Evolutionary conservation across 495 filamentous ascomycete species (phyloP).

Genomic region (Penicillium paradoxum): DNA sequence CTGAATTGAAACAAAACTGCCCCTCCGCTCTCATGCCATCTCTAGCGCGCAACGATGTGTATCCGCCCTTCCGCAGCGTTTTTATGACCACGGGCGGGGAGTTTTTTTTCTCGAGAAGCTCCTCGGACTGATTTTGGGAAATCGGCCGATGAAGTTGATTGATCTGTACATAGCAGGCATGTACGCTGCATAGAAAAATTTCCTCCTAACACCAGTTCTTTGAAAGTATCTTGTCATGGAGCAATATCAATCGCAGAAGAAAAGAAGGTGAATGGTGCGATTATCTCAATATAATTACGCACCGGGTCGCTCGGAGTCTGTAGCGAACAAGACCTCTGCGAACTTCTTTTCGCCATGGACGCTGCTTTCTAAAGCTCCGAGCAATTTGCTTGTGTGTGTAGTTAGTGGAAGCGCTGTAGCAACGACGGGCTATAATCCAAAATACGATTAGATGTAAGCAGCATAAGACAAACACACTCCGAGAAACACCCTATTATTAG

Average conservation of each 20-base stretch:
- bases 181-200: slow-evolving; percentile 38
- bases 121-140: slow-evolving; percentile 11
- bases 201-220: slow-evolving; percentile 15
- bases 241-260: not conserved
- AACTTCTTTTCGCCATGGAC: not conserved
- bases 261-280: not conserved
- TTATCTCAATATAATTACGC: not conserved
- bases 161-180: slow-evolving; percentile 44
- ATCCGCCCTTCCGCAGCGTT: not conserved
- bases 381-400: not conserved
- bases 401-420: not conserved
- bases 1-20: slow-evolving; percentile 15
- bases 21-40: slow-evolving; percentile 13
- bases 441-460: not conserved
- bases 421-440: not conserved
- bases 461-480: not conserved
- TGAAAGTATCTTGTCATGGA: not conserved
- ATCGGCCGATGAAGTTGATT: slow-evolving; percentile 19
- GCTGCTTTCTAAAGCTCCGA: not conserved
- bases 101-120: slow-evolving; percentile 10
- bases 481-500: not conserved
- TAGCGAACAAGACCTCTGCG: not conserved
- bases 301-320: not conserved
- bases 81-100: not conserved
- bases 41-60: slow-evolving; percentile 3